Evolutionary conservation across 768 basidiomycete genomes (phyloP), one percentile per base, ranked within the genome.

Genomic region (Strobilomyces confusus): DNA sequence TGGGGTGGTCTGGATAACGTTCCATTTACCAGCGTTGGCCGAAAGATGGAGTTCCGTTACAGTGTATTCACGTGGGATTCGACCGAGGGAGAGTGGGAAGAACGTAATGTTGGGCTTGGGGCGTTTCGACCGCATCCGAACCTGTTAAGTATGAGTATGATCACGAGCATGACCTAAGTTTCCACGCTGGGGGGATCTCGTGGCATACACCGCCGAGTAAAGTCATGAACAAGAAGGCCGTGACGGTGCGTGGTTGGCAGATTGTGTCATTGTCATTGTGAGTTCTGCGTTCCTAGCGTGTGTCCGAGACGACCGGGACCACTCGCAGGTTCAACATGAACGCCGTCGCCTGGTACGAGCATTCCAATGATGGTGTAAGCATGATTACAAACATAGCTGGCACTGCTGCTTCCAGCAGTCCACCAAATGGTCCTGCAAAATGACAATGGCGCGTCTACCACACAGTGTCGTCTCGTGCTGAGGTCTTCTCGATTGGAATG

Each of bases 11-110:
- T 0, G 94, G 92, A 58, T 85, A 81, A 1, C 89, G 65, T 89
- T 80, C 95, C 95, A 98, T 60, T 85, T 87, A 19, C 95, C 95
- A 13, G 94, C 86, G 50, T 95, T 95, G 36, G 98, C 77, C 11
- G 87, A 86, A 8, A 98, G 80, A 62, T 95, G 91, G 20, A 98
- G 77, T 58, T 95, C 92, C 0, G 92, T 85, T 22, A 95, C 83
- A 1, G 86, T 83, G 67, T 95, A 89, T 68, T 88, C 26, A 8
- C 26, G 26, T 26, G 8, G 26, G 26, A 26, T 26, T 26, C 8
- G 26, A 8, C 26, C 26, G 8, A 26, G 26, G 26, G 26, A 4
- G 26, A 26, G 26, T 8, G 26, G 26, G 8, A 26, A 26, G 26
- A 26, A 26, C 8, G 26, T 26, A 26, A 26, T 26, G 26, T 8